Conservation (phyloP, 345 rosid species). For the Physaria fendleri region DNA sequence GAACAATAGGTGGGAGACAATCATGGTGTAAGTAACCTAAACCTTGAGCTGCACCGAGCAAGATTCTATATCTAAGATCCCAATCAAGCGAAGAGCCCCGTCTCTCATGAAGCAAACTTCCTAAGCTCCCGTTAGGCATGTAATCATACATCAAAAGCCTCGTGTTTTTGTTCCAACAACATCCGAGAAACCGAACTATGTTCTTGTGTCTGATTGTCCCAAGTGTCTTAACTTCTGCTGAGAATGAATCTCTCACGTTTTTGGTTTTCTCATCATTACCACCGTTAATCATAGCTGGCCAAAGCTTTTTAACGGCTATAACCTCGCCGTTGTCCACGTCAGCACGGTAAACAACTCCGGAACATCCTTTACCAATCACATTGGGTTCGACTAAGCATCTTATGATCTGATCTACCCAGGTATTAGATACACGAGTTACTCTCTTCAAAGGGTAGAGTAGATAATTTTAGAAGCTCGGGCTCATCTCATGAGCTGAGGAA, state of each 20-base stretch:
- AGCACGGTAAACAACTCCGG: conserved; percentile 87
- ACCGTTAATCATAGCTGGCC: conserved; percentile 58
- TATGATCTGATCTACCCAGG: conserved; percentile 69
- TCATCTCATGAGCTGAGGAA: too few species aligned
- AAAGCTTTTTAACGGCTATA: conserved; percentile 90
- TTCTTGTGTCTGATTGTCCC: conserved; percentile 94
- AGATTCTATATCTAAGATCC: conserved; percentile 80
- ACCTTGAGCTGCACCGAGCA: conserved; percentile 91
- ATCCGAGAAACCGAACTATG: conserved; percentile 86
- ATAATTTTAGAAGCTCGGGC: too few species aligned
- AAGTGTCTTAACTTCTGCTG: conserved; percentile 81
- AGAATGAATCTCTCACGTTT: conserved; percentile 80
- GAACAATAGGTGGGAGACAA: conserved; percentile 89
- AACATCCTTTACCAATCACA: conserved; percentile 90
- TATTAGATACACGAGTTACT: too few species aligned
- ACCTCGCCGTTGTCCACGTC: conserved; percentile 79
- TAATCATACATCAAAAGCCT: conserved; percentile 89
- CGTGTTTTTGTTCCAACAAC: conserved; percentile 79
- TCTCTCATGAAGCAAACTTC: conserved; percentile 80
- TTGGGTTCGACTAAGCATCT: conserved; percentile 74
- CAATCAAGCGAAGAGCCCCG: conserved; percentile 72
- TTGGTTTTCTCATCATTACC: conserved; percentile 48
- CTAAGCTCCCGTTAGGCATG: conserved; percentile 94
- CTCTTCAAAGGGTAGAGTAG: too few species aligned
- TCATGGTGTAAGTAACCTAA: conserved; percentile 92